These are phyloP conservation scores for Harrya chromipes DNA, from an alignment of 768 basidiomycete species.

Conservation along the genomic window DNA sequence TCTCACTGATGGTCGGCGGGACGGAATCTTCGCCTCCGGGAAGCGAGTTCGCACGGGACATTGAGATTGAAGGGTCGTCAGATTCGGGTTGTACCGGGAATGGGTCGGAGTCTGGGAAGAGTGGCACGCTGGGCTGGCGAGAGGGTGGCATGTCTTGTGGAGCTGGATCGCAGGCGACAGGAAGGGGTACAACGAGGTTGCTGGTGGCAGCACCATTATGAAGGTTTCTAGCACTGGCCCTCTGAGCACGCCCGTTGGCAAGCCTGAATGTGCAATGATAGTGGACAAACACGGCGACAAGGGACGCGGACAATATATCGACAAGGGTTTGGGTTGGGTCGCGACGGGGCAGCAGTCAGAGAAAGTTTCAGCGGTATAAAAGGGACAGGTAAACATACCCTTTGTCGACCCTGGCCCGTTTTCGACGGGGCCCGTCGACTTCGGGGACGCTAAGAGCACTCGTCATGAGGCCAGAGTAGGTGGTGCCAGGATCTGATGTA, in stretches of 20 bases:
- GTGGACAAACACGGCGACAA: conserved; percentile 10
- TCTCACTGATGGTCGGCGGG: conserved; percentile 21
- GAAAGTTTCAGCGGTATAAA: conserved; percentile 20
- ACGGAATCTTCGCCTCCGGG: conserved; percentile 30
- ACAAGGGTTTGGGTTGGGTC: conserved; percentile 29
- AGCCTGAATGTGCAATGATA: conserved; percentile 37
- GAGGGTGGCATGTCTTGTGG: conserved; percentile 40
- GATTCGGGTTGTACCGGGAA: conserved; percentile 55
- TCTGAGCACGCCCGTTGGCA: conserved; percentile 65
- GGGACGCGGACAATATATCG: conserved; percentile 15
- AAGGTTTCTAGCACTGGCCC: conserved; percentile 66
- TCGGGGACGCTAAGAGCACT: conserved; percentile 57
- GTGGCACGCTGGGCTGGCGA: conserved; percentile 37
- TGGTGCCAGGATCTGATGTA: conserved; percentile 81
- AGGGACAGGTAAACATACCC: conserved; percentile 48
- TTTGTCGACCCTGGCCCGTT: conserved; percentile 72
- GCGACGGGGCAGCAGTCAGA: conserved; percentile 22
- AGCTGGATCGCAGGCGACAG: conserved; percentile 32
- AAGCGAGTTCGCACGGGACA: conserved; percentile 63
- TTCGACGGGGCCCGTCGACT: conserved; percentile 62
- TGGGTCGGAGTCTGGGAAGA: conserved; percentile 50
- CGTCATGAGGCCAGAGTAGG: conserved; percentile 75
- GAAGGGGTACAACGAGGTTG: conserved; percentile 23
- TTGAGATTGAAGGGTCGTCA: conserved; percentile 46
- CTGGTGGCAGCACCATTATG: conserved; percentile 42